A percentile compares a stretch with the other conserved stretches of the same genome.
phyloP scores from a whole-genome alignment of 176 grass and related monocot species.

The Triticum turgidum region DNA sequence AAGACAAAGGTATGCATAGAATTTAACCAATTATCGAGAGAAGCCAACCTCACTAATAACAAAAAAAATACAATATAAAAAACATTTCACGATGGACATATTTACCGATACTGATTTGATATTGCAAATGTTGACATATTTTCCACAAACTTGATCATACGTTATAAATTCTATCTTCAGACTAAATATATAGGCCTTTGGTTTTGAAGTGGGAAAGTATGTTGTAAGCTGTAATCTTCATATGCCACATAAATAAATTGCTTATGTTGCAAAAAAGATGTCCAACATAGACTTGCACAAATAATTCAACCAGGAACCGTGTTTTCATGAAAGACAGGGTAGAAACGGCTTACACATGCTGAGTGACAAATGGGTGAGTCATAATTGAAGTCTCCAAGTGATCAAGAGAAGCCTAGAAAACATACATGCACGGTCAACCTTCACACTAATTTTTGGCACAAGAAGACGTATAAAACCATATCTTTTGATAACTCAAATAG shows the following conservation, averaged over 20 bases:
- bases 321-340: not conserved
- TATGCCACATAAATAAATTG: not conserved
- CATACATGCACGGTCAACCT: not conserved
- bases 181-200: not conserved
- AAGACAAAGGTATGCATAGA: not conserved
- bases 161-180: not conserved
- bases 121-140: not conserved
- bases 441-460: not conserved
- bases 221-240: not conserved
- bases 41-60: not conserved
- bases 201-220: not conserved
- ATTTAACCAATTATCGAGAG: not conserved
- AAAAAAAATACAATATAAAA: not conserved
- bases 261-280: not conserved
- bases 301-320: not conserved
- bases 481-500: not conserved
- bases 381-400: not conserved
- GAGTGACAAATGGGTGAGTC: not conserved
- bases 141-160: not conserved
- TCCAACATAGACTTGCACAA: not conserved
- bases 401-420: not conserved
- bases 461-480: not conserved
- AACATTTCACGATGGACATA: not conserved
- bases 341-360: not conserved
- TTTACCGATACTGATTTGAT: not conserved